Percentiles rank a stretch among this genome's conserved stretches.
Conservation (phyloP, 2,329 filamentous ascomycete genomes). For the Paramyrothecium sp. region DNA sequence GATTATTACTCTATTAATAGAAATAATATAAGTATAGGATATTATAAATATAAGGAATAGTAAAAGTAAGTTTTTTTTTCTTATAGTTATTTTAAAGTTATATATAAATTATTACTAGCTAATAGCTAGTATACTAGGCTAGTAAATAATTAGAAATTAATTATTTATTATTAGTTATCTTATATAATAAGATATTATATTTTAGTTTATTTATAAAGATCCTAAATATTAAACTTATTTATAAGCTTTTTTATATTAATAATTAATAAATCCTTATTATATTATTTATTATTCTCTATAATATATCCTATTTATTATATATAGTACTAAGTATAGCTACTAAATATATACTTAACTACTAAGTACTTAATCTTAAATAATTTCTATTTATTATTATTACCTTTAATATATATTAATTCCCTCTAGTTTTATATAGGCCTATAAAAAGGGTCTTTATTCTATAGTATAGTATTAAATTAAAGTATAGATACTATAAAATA, state of each 20-base stretch:
- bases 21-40: not conserved
- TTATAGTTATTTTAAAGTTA: too few species aligned
- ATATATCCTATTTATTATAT: constrained; percentile 1
- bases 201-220: too few species aligned
- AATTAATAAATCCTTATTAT: constrained; percentile 1
- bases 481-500: not conserved
- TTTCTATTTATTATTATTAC: not conserved
- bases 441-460: not conserved
- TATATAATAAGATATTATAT: constrained; percentile 1
- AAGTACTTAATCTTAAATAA: not conserved
- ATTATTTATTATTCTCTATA: not conserved
- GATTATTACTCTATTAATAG: not conserved
- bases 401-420: not conserved
- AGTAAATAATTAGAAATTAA: not conserved
- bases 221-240: not conserved
- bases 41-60: not conserved
- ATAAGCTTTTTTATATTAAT: constrained; percentile 1
- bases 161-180: not conserved
- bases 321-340: not conserved
- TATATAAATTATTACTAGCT: not conserved
- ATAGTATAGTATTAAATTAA: not conserved
- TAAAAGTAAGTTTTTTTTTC: not conserved
- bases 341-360: not conserved
- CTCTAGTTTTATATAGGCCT: not conserved
- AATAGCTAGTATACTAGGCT: not conserved